Evolutionary conservation across 441 rosid species (phyloP).

Genomic region (Syzygium malaccense): DNA sequence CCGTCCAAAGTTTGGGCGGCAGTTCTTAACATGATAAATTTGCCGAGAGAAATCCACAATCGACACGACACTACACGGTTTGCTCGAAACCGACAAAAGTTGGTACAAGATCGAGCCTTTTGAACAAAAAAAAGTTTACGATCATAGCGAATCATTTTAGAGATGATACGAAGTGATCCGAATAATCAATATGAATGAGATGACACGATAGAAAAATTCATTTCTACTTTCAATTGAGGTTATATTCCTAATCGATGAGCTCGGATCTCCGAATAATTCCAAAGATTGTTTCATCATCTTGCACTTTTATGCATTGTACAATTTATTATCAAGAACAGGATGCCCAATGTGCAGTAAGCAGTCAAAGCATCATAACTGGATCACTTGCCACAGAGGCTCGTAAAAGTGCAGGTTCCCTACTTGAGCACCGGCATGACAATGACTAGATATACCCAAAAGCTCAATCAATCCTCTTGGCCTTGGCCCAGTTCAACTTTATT

Average conservation of each 20-base stretch:
- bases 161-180: background rate
- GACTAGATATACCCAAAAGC: background rate
- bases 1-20: background rate
- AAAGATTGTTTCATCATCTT: background rate
- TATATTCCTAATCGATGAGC: background rate
- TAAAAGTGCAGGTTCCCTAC: background rate
- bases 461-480: background rate
- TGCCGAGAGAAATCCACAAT: background rate
- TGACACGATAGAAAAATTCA: background rate
- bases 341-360: background rate
- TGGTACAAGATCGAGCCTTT: rapidly evolving
- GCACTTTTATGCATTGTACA: background rate
- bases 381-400: background rate
- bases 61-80: background rate
- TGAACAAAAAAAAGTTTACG: background rate
- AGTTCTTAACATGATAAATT: background rate
- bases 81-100: background rate
- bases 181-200: background rate
- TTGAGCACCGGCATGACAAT: background rate
- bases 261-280: background rate
- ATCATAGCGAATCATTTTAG: background rate
- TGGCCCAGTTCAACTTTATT: background rate
- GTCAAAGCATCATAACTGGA: background rate
- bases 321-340: background rate
- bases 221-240: background rate